phyloP scores from a whole-genome alignment of 2,329 filamentous ascomycete genomes.

The Chalara sp. region DNA sequence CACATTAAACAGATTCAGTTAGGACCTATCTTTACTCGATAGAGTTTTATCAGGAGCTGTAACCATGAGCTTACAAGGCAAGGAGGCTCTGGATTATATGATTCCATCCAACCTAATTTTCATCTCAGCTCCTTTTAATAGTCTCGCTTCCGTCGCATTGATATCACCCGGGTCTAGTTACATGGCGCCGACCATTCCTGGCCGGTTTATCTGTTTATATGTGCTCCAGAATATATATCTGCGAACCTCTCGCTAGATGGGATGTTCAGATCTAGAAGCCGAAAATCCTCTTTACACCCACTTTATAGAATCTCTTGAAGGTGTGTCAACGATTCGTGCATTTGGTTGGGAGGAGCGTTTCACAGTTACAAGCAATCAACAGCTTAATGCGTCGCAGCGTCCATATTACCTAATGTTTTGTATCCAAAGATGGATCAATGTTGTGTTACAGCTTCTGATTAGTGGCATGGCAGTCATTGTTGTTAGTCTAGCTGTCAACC shows the following conservation, averaged over 20 bases:
- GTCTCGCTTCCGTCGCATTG: no score
- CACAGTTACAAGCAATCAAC: conserved; percentile 36
- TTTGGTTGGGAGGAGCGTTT: conserved; percentile 44
- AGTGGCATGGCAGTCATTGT: conserved; percentile 9
- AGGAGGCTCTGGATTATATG: no score
- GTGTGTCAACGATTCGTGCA: conserved; percentile 47
- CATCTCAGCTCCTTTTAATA: no score
- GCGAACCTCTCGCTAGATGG: conserved; percentile 51
- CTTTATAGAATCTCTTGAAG: conserved; percentile 40
- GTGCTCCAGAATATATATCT: conserved; percentile 51
- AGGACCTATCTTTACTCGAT: no score
- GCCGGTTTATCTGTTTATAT: conserved; percentile 30
- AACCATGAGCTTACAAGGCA: no score
- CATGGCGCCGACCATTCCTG: neutral
- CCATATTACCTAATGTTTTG: conserved; percentile 50
- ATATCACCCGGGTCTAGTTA: neutral
- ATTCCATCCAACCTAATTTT: no score
- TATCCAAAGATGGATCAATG: conserved; percentile 49
- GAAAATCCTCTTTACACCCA: conserved; percentile 43
- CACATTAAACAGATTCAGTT: no score
- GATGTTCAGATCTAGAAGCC: conserved; percentile 54
- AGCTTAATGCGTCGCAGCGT: conserved; percentile 46
- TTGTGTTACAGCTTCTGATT: conserved; percentile 32
- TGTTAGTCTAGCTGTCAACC: conserved; percentile 12
- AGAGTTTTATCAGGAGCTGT: no score